These are phyloP conservation scores for Ceratobasidium papillatum DNA, from an alignment of 1,284 basidiomycete species.

Conservation along the genomic window DNA sequence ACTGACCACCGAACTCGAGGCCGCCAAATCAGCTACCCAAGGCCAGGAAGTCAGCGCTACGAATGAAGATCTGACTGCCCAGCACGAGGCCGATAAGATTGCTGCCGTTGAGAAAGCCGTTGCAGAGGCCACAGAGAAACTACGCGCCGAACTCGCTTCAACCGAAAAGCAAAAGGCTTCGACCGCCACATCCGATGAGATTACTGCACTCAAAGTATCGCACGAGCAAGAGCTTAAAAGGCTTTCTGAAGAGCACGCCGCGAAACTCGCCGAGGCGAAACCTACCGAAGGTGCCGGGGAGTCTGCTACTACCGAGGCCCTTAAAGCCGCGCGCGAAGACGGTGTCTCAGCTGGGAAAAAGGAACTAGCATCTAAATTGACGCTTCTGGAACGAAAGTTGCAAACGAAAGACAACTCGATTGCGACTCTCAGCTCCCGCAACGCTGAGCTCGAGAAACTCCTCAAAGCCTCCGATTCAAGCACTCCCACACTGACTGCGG, in stretches of 20 bases:
- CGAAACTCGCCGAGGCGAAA: slow-evolving; percentile 26
- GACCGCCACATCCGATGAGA: slow-evolving; percentile 50
- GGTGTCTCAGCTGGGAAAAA: slow-evolving; percentile 35
- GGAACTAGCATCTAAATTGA: slow-evolving; percentile 51
- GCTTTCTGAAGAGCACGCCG: slow-evolving; percentile 46
- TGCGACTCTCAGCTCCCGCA: slow-evolving; percentile 30
- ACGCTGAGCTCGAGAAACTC: slow-evolving; percentile 31
- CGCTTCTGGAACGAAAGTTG: slow-evolving; percentile 49
- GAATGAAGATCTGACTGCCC: slow-evolving; percentile 47
- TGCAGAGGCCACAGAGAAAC: slow-evolving; percentile 45
- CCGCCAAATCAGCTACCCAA: slow-evolving; percentile 2
- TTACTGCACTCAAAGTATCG: slow-evolving; percentile 53
- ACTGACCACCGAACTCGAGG: slow-evolving; percentile 48
- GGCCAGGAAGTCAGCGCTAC: not conserved
- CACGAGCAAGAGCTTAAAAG: slow-evolving; percentile 50
- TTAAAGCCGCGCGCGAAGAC: slow-evolving; percentile 28
- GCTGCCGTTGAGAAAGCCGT: slow-evolving; percentile 47
- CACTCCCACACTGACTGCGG: slow-evolving; percentile 13
- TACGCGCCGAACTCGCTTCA: slow-evolving; percentile 44
- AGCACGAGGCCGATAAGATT: slow-evolving; percentile 48
- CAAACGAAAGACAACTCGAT: slow-evolving; percentile 36
- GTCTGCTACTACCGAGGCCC: slow-evolving; percentile 5
- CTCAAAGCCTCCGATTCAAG: slow-evolving; percentile 19
- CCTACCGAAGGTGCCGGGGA: not conserved
- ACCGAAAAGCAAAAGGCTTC: slow-evolving; percentile 47